These are phyloP conservation scores for Dimargaris cristalligena DNA, from an alignment of 192 early-diverging fungal genomes.

Conservation along the genomic window DNA sequence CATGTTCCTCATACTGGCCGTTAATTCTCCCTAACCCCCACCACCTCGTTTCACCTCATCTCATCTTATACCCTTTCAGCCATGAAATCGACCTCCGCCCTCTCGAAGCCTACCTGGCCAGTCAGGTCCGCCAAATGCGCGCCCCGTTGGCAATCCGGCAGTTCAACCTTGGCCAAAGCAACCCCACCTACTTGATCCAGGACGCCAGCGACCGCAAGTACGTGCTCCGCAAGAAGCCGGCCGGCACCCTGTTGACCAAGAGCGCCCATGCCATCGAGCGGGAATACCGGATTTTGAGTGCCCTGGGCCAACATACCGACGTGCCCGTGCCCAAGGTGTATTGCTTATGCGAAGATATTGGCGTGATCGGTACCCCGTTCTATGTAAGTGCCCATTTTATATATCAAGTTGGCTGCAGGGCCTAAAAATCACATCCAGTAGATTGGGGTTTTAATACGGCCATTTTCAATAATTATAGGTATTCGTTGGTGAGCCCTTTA, in stretches of 20 bases:
- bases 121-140: constrained; percentile 31
- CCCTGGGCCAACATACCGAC: constrained; percentile 47
- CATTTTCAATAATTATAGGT: too few species aligned
- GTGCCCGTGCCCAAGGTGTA: constrained; percentile 86
- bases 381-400: too few species aligned
- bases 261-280: constrained; percentile 89
- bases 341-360: constrained; percentile 69
- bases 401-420: too few species aligned
- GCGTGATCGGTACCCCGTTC: constrained; percentile 80
- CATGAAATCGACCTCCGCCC: constrained; percentile 40
- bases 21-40: background rate
- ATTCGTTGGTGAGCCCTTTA: too few species aligned
- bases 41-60: background rate
- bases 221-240: constrained; percentile 86
- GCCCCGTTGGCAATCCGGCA: constrained; percentile 57
- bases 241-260: constrained; percentile 62
- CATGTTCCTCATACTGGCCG: background rate
- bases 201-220: constrained; percentile 47
- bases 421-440: too few species aligned
- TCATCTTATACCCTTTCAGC: background rate
- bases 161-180: constrained; percentile 85
- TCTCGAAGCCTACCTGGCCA: constrained; percentile 42
- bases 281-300: constrained; percentile 66
- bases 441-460: too few species aligned
- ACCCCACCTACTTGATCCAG: constrained; percentile 80